Evolutionary conservation across 2,329 filamentous ascomycete species (phyloP), one percentile per base, ranked within the genome.

Genomic region (Colletotrichum noveboracense): DNA sequence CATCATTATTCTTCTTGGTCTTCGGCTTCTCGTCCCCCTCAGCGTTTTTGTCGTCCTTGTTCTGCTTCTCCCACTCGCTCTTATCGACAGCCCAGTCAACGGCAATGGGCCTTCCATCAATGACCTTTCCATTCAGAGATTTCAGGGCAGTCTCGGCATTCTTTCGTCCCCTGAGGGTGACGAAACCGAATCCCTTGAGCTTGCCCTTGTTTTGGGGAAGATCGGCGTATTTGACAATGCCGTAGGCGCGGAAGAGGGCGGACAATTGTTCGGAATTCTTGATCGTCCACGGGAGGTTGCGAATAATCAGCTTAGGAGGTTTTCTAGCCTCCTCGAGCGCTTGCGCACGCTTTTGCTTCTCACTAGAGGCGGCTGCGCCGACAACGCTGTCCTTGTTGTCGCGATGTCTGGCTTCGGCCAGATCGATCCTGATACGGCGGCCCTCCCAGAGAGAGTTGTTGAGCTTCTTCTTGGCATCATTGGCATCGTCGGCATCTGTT

Each of bases 11-110:
- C 68, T 82, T 83, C 74, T 85, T 83, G 28, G 78, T 76, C 73
- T 82, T 80, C 28, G 78, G 26, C 78, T 78, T 75, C 71, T 82
- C 80, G 14, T 74, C 56, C 32, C 75, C 73, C 48, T 74, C 73
- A 18, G 65, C 62, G 13, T 71, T 74, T 28, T 78, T 75, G 8
- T 83, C 83, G 48, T 83, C 85, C 21, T 84, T 83, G 70, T 92
- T 89, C 77, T 92, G 88, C 76, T 92, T 89, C 77, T 96, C 91
- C 95, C 95, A 99, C 8, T 93, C 92, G 56, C 93, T 90, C 86
- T 97, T 98, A 76, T 98, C 95, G 5, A 98, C 96, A 36, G 97
- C 96, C 95, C 95, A 99, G 86, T 99, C 97, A 8, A 99, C 97
- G 32, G 96, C 97, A 76, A 99, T 85, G 10, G 93, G 94, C 80